A percentile compares a stretch with the other conserved stretches of the same genome.
Evolutionary conservation across 2,329 filamentous ascomycete species (phyloP).

Genomic region (Cladosporium sp.): DNA sequence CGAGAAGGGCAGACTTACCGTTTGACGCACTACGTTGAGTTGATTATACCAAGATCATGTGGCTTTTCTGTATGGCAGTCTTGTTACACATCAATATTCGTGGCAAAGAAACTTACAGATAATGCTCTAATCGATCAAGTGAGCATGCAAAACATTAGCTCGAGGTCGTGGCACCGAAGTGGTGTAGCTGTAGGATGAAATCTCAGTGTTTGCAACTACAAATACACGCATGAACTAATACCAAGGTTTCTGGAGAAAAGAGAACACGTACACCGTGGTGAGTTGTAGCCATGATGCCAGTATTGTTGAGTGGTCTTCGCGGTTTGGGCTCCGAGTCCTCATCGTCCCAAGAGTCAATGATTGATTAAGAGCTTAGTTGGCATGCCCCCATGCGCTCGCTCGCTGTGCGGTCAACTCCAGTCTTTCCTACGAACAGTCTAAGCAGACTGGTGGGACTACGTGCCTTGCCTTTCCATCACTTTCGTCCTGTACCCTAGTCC

Average conservation of each 20-base stretch:
- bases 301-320: neutral
- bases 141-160: neutral
- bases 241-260: neutral
- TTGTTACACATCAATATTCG: neutral
- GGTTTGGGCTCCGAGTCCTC: neutral
- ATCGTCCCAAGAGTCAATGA: neutral
- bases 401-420: constrained; percentile 14
- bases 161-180: neutral
- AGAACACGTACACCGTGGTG: constrained; percentile 9
- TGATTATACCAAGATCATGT: neutral
- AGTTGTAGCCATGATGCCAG: neutral
- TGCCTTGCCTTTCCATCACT: constrained; percentile 2
- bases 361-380: neutral
- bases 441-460: constrained; percentile 4
- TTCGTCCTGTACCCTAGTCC: neutral
- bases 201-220: neutral
- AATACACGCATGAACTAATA: neutral
- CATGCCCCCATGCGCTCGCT: neutral
- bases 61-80: neutral
- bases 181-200: neutral
- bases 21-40: neutral
- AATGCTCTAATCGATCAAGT: neutral
- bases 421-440: neutral
- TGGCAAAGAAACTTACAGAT: neutral
- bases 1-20: neutral